Base-by-base conservation (phyloP, 2,329 filamentous ascomycete species). In the Fusarium miscanthi region DNA sequence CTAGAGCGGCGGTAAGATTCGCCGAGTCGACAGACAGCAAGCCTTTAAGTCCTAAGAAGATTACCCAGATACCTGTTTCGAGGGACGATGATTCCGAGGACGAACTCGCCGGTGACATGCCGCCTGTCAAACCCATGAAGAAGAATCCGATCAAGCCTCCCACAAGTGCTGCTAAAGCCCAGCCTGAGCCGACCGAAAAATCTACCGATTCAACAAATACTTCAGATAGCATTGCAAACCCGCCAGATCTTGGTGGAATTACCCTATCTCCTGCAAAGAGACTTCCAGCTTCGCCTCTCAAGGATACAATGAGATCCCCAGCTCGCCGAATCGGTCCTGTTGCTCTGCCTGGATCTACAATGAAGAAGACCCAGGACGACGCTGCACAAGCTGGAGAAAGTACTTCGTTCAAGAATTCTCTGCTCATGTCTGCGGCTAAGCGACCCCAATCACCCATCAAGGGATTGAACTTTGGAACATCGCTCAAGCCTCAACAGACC, bases 41-140 rank as follows among this genome's bases (percentile, higher is more conserved):
- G 62, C 89, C 89, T 38, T 82, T 91, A 59, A 91, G 89, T 81
- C 89, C 89, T 81, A 91, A 88, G 84, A 92, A 91, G 84, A 85
- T 88, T 73, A 88, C 88, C 43, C 88, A 90, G 81, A 82, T 91
- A 73, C 82, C 85, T 54, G 73, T 83, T 67, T 83, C 77, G 76
- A 80, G 81, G 71, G 87, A 87, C 57, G 87, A 87, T 56, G 76
- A 78, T 53, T 90, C 89, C 19, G 89, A 91, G 56, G 89, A 91
- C 76, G 89, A 91, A 78, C 85, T 91, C 40, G 86, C 86, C 33
- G 84, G 82, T 14, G 83, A 88, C 66, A 84, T 85, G 73, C 84
- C 84, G 4, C 86, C 86, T 10, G 81, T 87, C 48, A 86, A 85
- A 75, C 83, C 86, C 3, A 80, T 90, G 78, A 85, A 84, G 80